phyloP scores from a whole-genome alignment of 1,284 basidiomycete genomes.

The Psilocybe mexicana region DNA sequence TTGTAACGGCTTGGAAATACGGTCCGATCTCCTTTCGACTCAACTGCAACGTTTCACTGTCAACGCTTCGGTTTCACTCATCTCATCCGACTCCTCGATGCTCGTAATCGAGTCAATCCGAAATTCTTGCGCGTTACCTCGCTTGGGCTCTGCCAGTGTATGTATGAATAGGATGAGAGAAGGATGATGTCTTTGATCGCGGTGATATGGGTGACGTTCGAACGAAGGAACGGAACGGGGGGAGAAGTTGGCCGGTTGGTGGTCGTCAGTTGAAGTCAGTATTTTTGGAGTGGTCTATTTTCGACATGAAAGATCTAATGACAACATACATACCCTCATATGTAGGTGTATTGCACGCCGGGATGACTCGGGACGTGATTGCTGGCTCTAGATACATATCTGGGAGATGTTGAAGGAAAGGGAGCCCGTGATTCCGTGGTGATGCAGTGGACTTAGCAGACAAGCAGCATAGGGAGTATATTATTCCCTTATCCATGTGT shows the following conservation, averaged over 20 bases:
- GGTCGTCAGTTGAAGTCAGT: not conserved
- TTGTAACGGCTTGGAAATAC: too few species aligned
- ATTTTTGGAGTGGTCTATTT: not conserved
- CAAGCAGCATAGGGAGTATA: not conserved
- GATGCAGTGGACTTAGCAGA: not conserved
- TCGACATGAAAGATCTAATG: not conserved
- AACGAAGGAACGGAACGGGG: conserved; percentile 10
- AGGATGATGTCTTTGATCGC: not conserved
- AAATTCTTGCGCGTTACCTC: not conserved
- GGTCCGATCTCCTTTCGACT: too few species aligned
- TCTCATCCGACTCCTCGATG: too few species aligned
- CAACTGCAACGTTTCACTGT: too few species aligned
- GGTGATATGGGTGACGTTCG: not conserved
- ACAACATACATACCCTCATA: not conserved
- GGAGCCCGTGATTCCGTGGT: not conserved
- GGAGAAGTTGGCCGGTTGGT: not conserved
- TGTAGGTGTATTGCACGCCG: not conserved
- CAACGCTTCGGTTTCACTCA: too few species aligned
- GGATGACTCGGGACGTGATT: not conserved
- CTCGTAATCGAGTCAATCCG: not conserved
- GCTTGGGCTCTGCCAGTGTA: not conserved
- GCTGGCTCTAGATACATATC: too few species aligned
- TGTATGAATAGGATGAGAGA: too few species aligned
- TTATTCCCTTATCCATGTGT: not conserved
- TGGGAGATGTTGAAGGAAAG: not conserved